Percentiles rank a stretch among this genome's conserved stretches.
phyloP scores from a whole-genome alignment of 2,329 filamentous ascomycete genomes.

The Acrocalymma vagum region DNA sequence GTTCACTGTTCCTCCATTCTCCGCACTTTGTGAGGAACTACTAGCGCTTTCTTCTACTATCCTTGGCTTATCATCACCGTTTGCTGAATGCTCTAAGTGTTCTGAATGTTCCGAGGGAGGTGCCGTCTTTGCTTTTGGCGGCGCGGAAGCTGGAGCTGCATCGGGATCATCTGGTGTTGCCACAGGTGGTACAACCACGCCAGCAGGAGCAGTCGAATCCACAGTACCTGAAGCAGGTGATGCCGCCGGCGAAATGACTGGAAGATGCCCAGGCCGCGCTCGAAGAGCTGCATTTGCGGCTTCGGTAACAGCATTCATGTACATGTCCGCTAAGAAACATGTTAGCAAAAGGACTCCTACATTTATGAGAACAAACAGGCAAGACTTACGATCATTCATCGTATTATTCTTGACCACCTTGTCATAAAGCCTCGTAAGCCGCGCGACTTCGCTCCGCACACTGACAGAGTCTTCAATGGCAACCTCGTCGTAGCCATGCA shows the following conservation, averaged over 20 bases:
- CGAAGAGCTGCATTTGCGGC: conserved; percentile 14
- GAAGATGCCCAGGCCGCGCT: conserved; percentile 9
- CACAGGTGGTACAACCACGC: conserved; percentile 13
- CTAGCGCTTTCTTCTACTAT: no score
- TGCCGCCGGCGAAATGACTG: conserved; percentile 3
- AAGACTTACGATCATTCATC: conserved; percentile 27
- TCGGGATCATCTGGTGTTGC: conserved; percentile 22
- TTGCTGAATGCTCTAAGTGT: neutral
- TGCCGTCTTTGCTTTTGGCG: conserved; percentile 18
- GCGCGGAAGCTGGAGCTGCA: conserved; percentile 25
- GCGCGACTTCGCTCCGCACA: conserved; percentile 37
- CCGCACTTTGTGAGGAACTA: no score
- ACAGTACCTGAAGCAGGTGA: conserved; percentile 5
- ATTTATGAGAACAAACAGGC: neutral
- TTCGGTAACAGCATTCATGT: conserved; percentile 14
- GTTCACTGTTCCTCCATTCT: no score
- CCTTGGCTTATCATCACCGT: neutral
- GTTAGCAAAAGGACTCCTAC: neutral
- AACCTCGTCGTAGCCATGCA: conserved; percentile 57
- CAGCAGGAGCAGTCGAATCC: conserved; percentile 18
- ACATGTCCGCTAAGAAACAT: conserved; percentile 13
- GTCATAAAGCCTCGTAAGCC: conserved; percentile 26
- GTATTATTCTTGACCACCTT: conserved; percentile 29
- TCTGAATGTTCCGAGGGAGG: neutral
- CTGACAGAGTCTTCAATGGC: conserved; percentile 54